Evolutionary conservation across 345 rosid genomes (phyloP).

Genomic region (Balakata baccata): DNA sequence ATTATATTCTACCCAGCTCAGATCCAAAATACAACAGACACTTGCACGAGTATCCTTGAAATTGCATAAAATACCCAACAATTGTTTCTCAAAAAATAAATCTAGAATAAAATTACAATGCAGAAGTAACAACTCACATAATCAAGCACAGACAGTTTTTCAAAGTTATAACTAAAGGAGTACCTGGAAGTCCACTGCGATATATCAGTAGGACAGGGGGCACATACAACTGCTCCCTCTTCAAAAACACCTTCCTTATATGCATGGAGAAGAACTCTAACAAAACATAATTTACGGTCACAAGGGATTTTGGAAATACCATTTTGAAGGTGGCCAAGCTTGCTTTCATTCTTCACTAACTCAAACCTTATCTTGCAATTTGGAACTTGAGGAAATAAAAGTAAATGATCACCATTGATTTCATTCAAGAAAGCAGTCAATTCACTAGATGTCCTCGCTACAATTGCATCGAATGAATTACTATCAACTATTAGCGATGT

Average conservation of each 20-base stretch:
- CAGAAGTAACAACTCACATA: neutral
- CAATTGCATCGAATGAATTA: constrained; percentile 40
- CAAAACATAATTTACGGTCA: constrained; percentile 49
- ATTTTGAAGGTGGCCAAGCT: constrained; percentile 25
- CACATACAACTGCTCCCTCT: constrained; percentile 80
- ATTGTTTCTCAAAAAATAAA: neutral
- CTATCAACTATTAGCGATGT: constrained; percentile 15
- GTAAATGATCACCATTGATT: constrained; percentile 32
- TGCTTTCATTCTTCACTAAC: constrained; percentile 35
- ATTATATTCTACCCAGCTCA: no score
- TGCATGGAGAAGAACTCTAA: constrained; percentile 75
- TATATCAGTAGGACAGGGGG: constrained; percentile 53
- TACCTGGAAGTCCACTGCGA: constrained; percentile 60
- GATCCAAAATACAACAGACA: no score
- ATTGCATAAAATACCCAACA: neutral
- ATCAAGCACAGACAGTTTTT: neutral
- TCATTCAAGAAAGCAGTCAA: constrained; percentile 43
- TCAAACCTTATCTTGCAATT: constrained; percentile 28
- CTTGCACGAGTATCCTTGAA: neutral
- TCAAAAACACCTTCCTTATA: constrained; percentile 70
- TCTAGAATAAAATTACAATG: neutral
- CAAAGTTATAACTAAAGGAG: neutral
- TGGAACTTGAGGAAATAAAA: constrained; percentile 42
- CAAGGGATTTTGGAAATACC: constrained; percentile 27
- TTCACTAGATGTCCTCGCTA: constrained; percentile 57